Conservation (phyloP, 306 rosid species). For the Trifolium repens region DNA sequence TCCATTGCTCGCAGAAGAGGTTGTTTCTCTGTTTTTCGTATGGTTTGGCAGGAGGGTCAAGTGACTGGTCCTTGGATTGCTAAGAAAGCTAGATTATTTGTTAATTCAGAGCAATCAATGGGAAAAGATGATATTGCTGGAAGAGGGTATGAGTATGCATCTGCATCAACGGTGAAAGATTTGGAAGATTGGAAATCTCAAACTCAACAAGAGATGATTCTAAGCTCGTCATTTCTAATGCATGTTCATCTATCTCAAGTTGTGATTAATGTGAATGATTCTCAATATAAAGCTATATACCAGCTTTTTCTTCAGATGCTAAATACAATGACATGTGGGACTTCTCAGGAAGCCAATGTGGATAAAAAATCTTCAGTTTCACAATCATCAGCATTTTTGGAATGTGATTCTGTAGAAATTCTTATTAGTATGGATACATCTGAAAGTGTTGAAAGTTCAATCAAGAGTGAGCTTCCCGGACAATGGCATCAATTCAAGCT, state of each 20-base stretch:
- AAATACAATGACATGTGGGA: constrained; percentile 53
- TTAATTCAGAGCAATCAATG: constrained; percentile 66
- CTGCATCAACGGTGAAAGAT: constrained; percentile 75
- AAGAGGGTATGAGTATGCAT: constrained; percentile 72
- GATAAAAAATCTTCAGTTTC: constrained; percentile 52
- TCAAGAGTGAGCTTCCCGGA: constrained; percentile 94
- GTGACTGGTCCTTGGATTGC: constrained; percentile 96
- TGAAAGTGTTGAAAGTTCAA: constrained; percentile 57
- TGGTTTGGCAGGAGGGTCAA: constrained; percentile 80
- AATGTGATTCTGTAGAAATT: constrained; percentile 66
- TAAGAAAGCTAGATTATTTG: constrained; percentile 77
- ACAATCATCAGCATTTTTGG: constrained; percentile 73
- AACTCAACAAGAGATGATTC: constrained; percentile 79
- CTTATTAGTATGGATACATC: constrained; percentile 59
- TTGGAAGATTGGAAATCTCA: constrained; percentile 70
- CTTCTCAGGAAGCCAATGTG: constrained; percentile 48
- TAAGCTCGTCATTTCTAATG: constrained; percentile 71
- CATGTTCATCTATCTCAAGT: constrained; percentile 59
- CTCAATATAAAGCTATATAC: constrained; percentile 60
- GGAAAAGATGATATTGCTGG: constrained; percentile 61
- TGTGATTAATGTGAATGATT: constrained; percentile 52
- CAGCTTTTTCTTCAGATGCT: constrained; percentile 63
- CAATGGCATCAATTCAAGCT: constrained; percentile 72
- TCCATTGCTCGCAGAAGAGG: constrained; percentile 58
- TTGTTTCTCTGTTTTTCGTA: constrained; percentile 58